Evolutionary conservation across 2,329 filamentous ascomycete genomes (phyloP), one percentile per base, ranked within the genome.

Genomic region (Mycocentrospora acerina): DNA sequence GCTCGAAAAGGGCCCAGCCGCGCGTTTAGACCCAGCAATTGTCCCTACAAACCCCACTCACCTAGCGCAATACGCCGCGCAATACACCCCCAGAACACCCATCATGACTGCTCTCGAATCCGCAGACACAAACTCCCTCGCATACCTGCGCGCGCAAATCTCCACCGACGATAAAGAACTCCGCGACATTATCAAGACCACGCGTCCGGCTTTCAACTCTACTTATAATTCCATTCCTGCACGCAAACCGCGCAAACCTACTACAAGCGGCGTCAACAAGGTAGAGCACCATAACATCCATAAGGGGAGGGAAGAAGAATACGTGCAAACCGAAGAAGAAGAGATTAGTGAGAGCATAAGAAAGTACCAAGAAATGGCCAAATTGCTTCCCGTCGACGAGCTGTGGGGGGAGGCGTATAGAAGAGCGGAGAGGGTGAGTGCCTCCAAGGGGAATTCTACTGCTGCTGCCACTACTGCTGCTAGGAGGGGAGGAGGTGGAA

Each of bases 111-210:
- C 76, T 1, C 74, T 95, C 2, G 74, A 79, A 7, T 51, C 47
- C 32, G 24, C 37, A 11, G 37, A 58, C 26, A 38, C 26, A 55
- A n/a, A 4, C 2, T 71, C 39, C 22, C 57, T 82, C 4, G 69
- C 75, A 7, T 93, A 93, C 60, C 77, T 97, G 34, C 84, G 80
- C 55, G 91, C 93, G 0, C 93, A 98, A 66, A 93, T 96, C 53
- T 81, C 82, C 5, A 79, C 75, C 24, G 76, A 82, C 37, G 87
- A 94, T 28, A 70, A 79, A 18, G 90, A 96, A 60, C 72, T 97
- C 2, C 76, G 76, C 10, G 77, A 85, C 1, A 83, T 95, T 27
- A 67, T 94, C 51, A 85, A 80, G 46, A 78, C 83, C 7, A 24
- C 57, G 1, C 42, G 44, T 1, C n/a, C n/a, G n/a, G n/a, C n/a